Base-by-base conservation (phyloP, 1,284 basidiomycete species). In the Sanghuangporus sanghuang region DNA sequence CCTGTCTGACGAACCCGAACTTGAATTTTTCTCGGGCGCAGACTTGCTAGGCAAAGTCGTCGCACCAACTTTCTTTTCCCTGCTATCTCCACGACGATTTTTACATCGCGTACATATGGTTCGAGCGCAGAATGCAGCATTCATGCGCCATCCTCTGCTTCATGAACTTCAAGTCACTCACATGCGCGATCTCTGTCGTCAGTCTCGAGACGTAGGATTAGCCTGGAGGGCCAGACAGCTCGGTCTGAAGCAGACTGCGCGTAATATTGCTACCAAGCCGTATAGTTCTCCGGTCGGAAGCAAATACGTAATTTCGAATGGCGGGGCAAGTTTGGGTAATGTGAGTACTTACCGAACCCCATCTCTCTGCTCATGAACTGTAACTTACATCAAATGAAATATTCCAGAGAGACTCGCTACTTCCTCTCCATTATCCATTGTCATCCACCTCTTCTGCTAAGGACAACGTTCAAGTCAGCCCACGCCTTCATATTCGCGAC, bases 291-390 rank as follows among this genome's bases (percentile, higher is more conserved):
- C 44, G 6, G 21, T 6, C 11, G 44, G 14, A 14, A 14, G 44
- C 11, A n/a, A 11, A 16, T 50, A 72, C 49, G 75, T 81, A 23
- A 65, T 74, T 35, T 67, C 70, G 39, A 75, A 78, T 66, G 77
- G 76, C 1, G 81, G 79, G 8, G 80, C 80, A 11, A 81, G 78
- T 63, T 73, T 82, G 27, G 81, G 81, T n/a, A 79, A 81, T 71
- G 81, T 82, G 52, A 66, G 76, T 21, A 69, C n/a, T 32, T 1
- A 14, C 12, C 49, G 54, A 36, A 14, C 16, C 36, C 21, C 4
- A 16, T 32, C 12, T n/a, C 16, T 16, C 16, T 6, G 4, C 18
- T 52, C n/a, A 23, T 27, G 18, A 23, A 12, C 21, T 21, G 8
- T 6, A 6, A 23, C 35, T 54, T 2, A 32, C 27, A 27, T 36